Conservation (phyloP, 83 land plant species). For the Isoetes engelmannii region DNA sequence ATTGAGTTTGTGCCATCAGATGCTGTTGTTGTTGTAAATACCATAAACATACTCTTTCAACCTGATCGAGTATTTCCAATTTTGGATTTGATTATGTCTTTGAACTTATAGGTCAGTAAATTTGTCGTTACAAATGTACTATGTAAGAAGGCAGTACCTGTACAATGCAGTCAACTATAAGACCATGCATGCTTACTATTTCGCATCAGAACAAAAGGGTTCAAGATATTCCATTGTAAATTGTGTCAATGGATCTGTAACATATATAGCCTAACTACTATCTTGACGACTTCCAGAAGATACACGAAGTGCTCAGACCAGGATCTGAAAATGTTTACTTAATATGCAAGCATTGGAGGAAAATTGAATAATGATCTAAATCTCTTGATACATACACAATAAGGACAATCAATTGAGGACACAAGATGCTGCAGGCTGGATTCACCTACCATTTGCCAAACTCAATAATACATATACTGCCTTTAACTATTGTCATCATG, state of each 20-base stretch:
- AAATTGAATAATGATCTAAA: too few species aligned
- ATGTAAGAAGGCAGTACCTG: constrained; percentile 41
- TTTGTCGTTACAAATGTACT: not conserved
- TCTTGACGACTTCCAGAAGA: constrained; percentile 92
- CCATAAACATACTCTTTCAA: constrained; percentile 94
- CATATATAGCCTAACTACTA: constrained; percentile 93
- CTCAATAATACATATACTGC: too few species aligned
- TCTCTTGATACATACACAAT: too few species aligned
- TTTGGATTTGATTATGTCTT: constrained; percentile 94
- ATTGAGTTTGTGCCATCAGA: constrained; percentile 74
- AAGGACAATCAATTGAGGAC: too few species aligned
- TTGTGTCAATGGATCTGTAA: constrained; percentile 91
- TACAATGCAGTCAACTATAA: constrained; percentile 94
- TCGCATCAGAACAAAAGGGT: constrained; percentile 83
- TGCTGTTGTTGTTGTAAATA: constrained; percentile 83
- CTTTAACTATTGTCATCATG: too few species aligned
- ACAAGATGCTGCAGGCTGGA: too few species aligned
- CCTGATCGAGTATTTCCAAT: constrained; percentile 91
- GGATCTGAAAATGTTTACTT: constrained; percentile 85
- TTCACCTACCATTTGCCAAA: too few species aligned
- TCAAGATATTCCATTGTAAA: constrained; percentile 86
- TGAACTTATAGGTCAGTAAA: constrained; percentile 1
- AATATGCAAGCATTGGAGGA: too few species aligned
- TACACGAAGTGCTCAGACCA: constrained; percentile 96
- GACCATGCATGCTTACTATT: constrained; percentile 59